These are phyloP conservation scores for Tulasnella sp. DNA, from an alignment of 768 basidiomycete species.

Conservation along the genomic window DNA sequence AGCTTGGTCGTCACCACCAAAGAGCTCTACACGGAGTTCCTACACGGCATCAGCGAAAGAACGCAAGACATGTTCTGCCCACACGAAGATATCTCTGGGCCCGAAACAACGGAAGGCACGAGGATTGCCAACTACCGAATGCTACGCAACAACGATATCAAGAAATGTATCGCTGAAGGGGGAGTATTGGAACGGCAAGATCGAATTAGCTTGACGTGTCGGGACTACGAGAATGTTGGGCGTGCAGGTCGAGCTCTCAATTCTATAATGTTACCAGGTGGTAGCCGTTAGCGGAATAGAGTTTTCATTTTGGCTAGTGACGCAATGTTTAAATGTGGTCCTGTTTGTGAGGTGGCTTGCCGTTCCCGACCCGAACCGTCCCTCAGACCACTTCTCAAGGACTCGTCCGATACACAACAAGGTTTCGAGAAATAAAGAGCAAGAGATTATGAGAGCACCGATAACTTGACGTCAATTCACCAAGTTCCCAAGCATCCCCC, in stretches of 20 bases:
- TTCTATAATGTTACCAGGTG: not conserved
- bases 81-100: slow-evolving; percentile 10
- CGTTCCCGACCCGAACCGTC: too few relatives aligned
- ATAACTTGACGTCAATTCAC: too few relatives aligned
- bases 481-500: too few relatives aligned
- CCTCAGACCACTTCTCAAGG: too few relatives aligned
- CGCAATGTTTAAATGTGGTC: too few relatives aligned
- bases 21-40: slow-evolving; percentile 57
- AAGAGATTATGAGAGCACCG: too few relatives aligned
- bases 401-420: too few relatives aligned
- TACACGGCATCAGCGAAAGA: slow-evolving; percentile 73
- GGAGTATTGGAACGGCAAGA: slow-evolving; percentile 47
- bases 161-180: slow-evolving; percentile 40
- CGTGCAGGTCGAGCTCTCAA: not conserved
- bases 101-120: slow-evolving; percentile 28
- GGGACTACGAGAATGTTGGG: slow-evolving; percentile 63
- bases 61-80: slow-evolving; percentile 39
- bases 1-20: slow-evolving; percentile 72
- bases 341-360: too few relatives aligned
- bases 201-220: slow-evolving; percentile 78
- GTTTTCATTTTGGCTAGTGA: not conserved
- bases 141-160: slow-evolving; percentile 39
- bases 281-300: not conserved
- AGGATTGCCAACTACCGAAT: slow-evolving; percentile 52
- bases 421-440: too few relatives aligned